These are phyloP conservation scores for Diaporthe longicolla DNA, from an alignment of 2,329 filamentous ascomycete genomes.

Conservation along the genomic window DNA sequence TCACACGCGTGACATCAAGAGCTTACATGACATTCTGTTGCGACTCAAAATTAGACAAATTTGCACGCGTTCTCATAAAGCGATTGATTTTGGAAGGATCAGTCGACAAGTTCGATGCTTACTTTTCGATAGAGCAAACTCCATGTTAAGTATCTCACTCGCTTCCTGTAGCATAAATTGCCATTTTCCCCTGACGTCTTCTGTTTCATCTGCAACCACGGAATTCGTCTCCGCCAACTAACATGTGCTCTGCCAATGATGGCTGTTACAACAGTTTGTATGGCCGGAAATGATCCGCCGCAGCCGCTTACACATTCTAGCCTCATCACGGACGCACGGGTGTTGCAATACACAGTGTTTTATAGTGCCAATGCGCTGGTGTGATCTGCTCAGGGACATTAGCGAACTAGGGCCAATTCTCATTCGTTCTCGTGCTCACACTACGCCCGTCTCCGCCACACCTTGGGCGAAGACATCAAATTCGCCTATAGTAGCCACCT, in stretches of 20 bases:
- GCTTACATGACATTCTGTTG: slow-evolving; percentile 16
- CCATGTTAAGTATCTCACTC: slow-evolving; percentile 8
- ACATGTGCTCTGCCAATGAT: background rate
- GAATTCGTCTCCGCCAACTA: background rate
- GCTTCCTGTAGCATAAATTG: slow-evolving; percentile 3
- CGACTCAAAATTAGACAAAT: background rate
- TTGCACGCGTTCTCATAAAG: background rate
- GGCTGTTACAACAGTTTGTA: background rate
- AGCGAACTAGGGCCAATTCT: background rate
- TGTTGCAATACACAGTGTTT: background rate
- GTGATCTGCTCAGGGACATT: background rate
- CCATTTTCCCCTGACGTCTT: background rate
- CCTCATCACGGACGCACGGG: background rate
- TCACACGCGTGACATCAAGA: background rate
- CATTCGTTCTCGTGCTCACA: too few species aligned
- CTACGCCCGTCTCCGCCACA: too few species aligned
- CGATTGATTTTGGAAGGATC: background rate
- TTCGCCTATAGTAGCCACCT: too few species aligned
- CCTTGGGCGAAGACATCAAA: too few species aligned
- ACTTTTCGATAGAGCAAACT: background rate
- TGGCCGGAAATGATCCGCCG: background rate
- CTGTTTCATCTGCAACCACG: slow-evolving; percentile 14
- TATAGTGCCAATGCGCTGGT: background rate
- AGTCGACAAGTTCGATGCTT: background rate
- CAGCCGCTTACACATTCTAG: slow-evolving; percentile 5